Conservation (phyloP, 2,329 filamentous ascomycete genomes). For the Aspergillus pseudoterreus region DNA sequence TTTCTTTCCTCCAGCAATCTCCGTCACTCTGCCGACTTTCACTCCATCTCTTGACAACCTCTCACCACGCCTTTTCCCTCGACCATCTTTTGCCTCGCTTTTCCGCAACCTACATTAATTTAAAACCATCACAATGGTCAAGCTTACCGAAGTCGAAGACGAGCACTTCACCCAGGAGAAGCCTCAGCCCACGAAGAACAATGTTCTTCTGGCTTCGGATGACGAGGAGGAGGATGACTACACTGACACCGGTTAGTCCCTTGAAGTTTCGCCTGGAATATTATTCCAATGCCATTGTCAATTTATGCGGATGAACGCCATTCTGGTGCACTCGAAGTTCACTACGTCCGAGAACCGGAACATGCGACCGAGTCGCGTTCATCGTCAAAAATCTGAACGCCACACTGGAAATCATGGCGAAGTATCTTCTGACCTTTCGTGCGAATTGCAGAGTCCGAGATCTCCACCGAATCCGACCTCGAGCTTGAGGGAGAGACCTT, state of each 20-base stretch:
- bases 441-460: conserved; percentile 64
- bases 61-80: conserved; percentile 4
- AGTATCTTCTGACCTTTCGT: conserved; percentile 9
- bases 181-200: conserved; percentile 58
- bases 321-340: conserved; percentile 6
- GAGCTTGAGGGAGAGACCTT: conserved; percentile 56
- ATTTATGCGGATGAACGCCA: conserved; percentile 36
- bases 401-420: background rate
- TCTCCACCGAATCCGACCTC: conserved; percentile 74
- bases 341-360: background rate
- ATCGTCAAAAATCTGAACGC: background rate
- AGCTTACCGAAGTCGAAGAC: conserved; percentile 93
- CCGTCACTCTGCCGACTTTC: conserved; percentile 9
- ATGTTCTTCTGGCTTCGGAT: conserved; percentile 48
- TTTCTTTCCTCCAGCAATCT: conserved; percentile 23
- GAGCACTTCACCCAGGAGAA: conserved; percentile 81
- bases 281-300: conserved; percentile 1
- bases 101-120: conserved; percentile 4
- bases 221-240: conserved; percentile 80
- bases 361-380: conserved; percentile 3
- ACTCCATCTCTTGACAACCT: conserved; percentile 6
- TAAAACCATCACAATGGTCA: conserved; percentile 66
- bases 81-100: conserved; percentile 4
- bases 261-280: background rate
- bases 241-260: conserved; percentile 77